Percentiles rank a stretch among this genome's conserved stretches.
These are phyloP conservation scores for Melampsora americana DNA, from an alignment of 1,284 basidiomycete species.

Conservation along the genomic window DNA sequence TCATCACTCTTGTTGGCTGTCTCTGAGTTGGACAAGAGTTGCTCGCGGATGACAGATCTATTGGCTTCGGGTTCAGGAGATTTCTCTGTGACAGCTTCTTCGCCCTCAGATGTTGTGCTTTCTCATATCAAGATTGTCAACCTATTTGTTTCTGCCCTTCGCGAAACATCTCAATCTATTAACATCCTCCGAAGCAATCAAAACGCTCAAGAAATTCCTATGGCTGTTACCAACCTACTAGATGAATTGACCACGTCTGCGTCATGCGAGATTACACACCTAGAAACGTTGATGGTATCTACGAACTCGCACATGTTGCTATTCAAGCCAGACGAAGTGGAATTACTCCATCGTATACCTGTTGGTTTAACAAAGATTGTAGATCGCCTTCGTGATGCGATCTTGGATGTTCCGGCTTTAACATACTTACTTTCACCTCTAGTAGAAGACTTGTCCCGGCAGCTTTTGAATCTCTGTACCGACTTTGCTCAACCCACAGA, in stretches of 20 bases:
- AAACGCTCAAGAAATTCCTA: slow-evolving; percentile 3
- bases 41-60: slow-evolving; percentile 20
- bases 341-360: background rate
- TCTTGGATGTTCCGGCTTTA: background rate
- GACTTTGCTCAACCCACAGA: background rate
- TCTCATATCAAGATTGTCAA: background rate
- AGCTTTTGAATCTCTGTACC: background rate
- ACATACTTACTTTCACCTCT: slow-evolving; percentile 20
- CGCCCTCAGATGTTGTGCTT: background rate
- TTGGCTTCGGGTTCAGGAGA: background rate
- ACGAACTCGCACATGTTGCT: background rate
- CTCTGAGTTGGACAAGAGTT: slow-evolving; percentile 4
- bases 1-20: slow-evolving; percentile 13
- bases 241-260: background rate
- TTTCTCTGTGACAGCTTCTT: background rate
- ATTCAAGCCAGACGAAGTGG: slow-evolving; percentile 16
- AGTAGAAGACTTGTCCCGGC: slow-evolving; percentile 13
- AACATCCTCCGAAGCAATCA: slow-evolving; percentile 2
- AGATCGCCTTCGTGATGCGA: slow-evolving; percentile 7
- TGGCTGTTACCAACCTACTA: background rate
- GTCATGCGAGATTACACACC: background rate
- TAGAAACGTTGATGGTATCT: background rate
- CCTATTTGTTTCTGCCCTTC: slow-evolving; percentile 6
- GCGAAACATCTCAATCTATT: background rate
- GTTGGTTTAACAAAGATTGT: background rate